Conservation (phyloP, 116 monocot species). For the Trichopus zeylanicus region DNA sequence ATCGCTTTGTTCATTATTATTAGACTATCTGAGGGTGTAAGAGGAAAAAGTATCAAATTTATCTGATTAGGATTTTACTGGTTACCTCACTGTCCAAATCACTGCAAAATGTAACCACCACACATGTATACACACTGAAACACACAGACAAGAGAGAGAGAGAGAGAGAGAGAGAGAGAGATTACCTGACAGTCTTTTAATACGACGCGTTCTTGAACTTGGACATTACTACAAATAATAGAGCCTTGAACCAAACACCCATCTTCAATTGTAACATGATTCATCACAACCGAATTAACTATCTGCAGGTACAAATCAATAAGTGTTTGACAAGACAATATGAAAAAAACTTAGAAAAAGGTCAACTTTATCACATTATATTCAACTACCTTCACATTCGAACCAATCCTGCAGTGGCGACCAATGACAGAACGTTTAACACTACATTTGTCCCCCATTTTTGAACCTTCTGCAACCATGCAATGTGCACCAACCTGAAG, state of each 20-base stretch:
- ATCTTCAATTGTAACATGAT: conserved; percentile 94
- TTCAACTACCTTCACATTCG: conserved; percentile 84
- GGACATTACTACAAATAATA: conserved; percentile 85
- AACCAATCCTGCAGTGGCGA: conserved; percentile 97
- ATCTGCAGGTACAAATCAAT: conserved; percentile 36
- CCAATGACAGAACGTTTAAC: conserved; percentile 95
- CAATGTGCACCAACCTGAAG: conserved; percentile 86
- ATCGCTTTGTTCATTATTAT: too few relatives aligned
- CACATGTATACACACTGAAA: too few relatives aligned
- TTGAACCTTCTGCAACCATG: conserved; percentile 91
- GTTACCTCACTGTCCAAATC: too few relatives aligned
- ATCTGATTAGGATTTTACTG: too few relatives aligned
- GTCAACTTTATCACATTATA: too few relatives aligned
- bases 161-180: too few relatives aligned
- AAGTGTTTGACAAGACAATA: too few relatives aligned
- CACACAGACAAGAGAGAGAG: too few relatives aligned
- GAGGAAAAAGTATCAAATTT: too few relatives aligned
- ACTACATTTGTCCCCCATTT: conserved; percentile 95
- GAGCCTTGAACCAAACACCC: conserved; percentile 92
- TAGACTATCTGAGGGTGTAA: too few relatives aligned
- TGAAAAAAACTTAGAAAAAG: too few relatives aligned
- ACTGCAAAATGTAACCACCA: too few relatives aligned
- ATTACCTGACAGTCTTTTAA: conserved; percentile 92
- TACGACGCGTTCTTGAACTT: conserved; percentile 86
- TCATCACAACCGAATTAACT: conserved; percentile 94